These are phyloP conservation scores for Chaetomiaceae sp. DNA, from an alignment of 2,329 filamentous ascomycete genomes.

Conservation along the genomic window DNA sequence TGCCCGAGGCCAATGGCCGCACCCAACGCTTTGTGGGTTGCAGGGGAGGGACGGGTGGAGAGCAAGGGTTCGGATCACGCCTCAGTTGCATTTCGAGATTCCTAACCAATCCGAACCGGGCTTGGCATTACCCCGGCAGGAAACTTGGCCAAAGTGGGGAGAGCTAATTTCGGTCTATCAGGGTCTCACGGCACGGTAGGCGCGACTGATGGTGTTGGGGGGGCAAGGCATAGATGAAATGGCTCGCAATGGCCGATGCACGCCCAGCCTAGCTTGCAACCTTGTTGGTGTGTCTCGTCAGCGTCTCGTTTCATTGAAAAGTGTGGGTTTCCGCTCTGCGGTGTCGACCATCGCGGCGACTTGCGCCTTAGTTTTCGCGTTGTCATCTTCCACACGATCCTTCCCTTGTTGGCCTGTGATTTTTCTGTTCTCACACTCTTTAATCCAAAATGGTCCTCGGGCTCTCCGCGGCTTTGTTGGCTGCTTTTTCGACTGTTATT, in stretches of 20 bases:
- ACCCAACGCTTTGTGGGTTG: background rate
- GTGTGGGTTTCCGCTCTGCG: background rate
- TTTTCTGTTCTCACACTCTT: background rate
- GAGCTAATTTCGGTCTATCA: slow-evolving; percentile 2
- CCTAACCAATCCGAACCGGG: background rate
- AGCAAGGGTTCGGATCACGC: background rate
- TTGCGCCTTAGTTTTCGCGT: background rate
- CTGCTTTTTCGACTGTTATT: background rate
- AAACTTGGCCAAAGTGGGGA: background rate
- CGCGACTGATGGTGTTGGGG: background rate
- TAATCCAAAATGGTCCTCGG: background rate
- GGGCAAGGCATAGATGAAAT: slow-evolving; percentile 2
- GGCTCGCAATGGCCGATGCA: slow-evolving; percentile 1
- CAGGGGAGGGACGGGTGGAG: background rate
- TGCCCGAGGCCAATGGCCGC: background rate
- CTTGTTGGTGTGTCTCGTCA: background rate
- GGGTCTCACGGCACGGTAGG: background rate
- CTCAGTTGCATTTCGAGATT: too few relatives aligned
- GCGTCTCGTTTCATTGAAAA: background rate
- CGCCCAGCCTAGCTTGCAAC: slow-evolving; percentile 4
- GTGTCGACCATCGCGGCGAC: slow-evolving; percentile 4
- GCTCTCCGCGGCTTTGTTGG: slow-evolving; percentile 6
- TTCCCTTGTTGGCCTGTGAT: background rate
- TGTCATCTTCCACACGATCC: background rate
- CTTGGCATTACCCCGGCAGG: background rate